Base-by-base conservation (phyloP, 106 monocot species). In the Phalaenopsis aphrodite region DNA sequence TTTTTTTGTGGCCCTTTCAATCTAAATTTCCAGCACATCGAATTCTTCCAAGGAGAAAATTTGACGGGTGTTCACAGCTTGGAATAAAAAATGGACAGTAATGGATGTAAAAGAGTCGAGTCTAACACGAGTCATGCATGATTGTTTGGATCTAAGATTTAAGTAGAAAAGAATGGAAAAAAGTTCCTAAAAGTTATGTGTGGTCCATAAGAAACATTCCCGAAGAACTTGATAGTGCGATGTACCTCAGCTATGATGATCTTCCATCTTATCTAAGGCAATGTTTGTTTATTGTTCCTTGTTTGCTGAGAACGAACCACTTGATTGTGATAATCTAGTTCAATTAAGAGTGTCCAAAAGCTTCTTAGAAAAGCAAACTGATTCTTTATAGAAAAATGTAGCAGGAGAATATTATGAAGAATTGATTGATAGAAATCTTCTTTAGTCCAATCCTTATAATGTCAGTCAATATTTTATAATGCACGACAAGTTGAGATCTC, bases 171-270 rank as follows among this genome's bases (percentile, higher is more conserved):
- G 77, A 19, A 30, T 30, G 30, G 30, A 30, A 30, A 30, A 30
- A 30, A 30, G 79, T 89, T 49, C 72, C 77, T 12, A 43, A 4
- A 41, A 84, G 72, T 39, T 30, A 78, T 56, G 78, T 46, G 5
- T 88, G 88, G 88, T 81, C 83, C 14, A 75, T 81, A 10, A 78
- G n/a, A 8, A 80, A 83, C 75, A 83, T 76, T 30, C 30, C 30
- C 30, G 30, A 30, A 30, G 30, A 30, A 30, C 30, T 30, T 30
- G 30, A n/a, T 41, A 52, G 82, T 42, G 86, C 82, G 0, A 39
- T 89, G 9, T 82, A 85, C 65, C 76, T 88, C 49, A 85, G 88
- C 30, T 88, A 84, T 23, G 78, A 81, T 17, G 88, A 88, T 41
- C 48, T 88, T 21, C 82, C 89, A 16, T 80, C 78, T 61, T 73